Evolutionary conservation across 495 filamentous ascomycete genomes (phyloP).

Genomic region (Alectoria sarmentosa): DNA sequence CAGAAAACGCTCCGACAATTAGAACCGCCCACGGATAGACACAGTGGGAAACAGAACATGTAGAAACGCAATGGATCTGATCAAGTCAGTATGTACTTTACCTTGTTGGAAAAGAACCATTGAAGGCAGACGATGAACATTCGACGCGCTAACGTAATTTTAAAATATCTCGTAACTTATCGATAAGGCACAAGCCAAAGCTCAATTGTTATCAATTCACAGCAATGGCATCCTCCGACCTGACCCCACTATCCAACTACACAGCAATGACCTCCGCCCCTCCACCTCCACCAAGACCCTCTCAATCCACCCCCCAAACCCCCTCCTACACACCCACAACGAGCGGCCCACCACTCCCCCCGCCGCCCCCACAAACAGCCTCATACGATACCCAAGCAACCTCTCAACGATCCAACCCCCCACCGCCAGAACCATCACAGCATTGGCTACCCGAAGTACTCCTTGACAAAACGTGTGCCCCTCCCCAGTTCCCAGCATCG

Average conservation of each 20-base stretch:
- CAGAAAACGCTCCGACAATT: too few species aligned
- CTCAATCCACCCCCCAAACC: constrained; percentile 22
- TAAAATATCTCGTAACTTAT: constrained; percentile 11
- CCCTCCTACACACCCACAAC: constrained; percentile 11
- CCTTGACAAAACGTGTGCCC: constrained; percentile 68
- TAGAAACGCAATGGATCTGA: too few species aligned
- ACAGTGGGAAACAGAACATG: too few species aligned
- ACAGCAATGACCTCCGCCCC: background rate
- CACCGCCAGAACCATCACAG: constrained; percentile 20
- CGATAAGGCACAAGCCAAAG: background rate
- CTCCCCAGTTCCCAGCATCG: constrained; percentile 51
- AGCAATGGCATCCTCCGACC: constrained; percentile 15
- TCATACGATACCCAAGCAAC: background rate
- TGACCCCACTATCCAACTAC: constrained; percentile 11
- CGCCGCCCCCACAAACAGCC: constrained; percentile 14
- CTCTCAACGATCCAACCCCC: constrained; percentile 9
- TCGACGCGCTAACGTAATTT: constrained; percentile 5
- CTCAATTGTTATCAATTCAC: background rate
- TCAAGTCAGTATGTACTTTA: too few species aligned
- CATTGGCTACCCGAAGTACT: constrained; percentile 62
- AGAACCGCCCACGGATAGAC: too few species aligned
- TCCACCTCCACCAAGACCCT: constrained; percentile 21
- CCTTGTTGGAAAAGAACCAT: too few species aligned
- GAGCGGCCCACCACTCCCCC: constrained; percentile 10
- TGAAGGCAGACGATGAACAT: too few species aligned